Evolutionary conservation across 2,329 filamentous ascomycete genomes (phyloP).

Genomic region (Botrytis paeoniae): DNA sequence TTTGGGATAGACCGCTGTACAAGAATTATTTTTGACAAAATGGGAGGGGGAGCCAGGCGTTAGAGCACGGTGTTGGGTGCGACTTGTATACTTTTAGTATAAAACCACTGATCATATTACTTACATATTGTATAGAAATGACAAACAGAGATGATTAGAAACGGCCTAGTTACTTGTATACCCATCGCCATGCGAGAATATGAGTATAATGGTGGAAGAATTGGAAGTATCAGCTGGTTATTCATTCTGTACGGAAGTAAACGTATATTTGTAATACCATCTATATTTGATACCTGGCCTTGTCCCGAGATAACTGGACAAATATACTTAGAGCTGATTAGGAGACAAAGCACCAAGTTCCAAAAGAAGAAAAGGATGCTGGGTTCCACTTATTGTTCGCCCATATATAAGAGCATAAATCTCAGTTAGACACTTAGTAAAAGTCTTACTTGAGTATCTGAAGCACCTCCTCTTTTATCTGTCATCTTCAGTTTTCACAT

Average conservation of each 20-base stretch:
- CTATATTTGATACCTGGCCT: not conserved
- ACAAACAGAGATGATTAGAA: not conserved
- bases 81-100: not conserved
- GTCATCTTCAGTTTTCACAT: not conserved
- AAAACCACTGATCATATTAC: not conserved
- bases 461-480: not conserved
- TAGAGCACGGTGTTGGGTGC: not conserved
- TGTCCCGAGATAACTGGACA: not conserved
- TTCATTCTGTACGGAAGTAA: not conserved
- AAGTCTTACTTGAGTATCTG: not conserved
- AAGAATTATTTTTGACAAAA: not conserved
- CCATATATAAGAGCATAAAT: not conserved
- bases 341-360: not conserved
- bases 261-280: not conserved
- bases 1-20: not conserved
- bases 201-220: not conserved
- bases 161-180: not conserved
- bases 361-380: not conserved
- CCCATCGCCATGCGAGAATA: too few relatives aligned
- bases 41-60: constrained; percentile 4
- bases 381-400: not conserved
- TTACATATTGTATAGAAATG: constrained; percentile 9
- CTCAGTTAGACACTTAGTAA: not conserved
- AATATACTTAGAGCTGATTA: not conserved
- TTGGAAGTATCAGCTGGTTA: not conserved